Conservation (phyloP, 2,329 filamentous ascomycete genomes). For the Apiospora sp. region DNA sequence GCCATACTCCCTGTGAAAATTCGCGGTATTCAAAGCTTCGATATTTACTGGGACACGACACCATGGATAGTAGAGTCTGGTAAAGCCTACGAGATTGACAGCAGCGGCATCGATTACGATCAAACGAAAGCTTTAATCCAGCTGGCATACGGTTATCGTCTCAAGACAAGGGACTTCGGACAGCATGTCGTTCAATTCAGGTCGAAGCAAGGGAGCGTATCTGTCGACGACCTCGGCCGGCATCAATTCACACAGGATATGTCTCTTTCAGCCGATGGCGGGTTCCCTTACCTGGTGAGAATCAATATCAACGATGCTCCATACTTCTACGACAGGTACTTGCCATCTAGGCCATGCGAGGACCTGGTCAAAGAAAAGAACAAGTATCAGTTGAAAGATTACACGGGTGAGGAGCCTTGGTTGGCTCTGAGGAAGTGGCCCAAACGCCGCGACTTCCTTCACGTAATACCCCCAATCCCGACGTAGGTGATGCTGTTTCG, state of each 20-base stretch:
- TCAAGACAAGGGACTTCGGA: constrained; percentile 44
- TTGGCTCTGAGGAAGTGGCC: constrained; percentile 59
- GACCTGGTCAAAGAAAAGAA: constrained; percentile 46
- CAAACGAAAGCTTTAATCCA: constrained; percentile 56
- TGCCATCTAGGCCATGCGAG: constrained; percentile 53
- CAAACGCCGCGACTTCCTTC: constrained; percentile 67
- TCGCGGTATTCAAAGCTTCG: constrained; percentile 45
- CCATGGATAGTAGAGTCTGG: constrained; percentile 49
- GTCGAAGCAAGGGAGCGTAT: constrained; percentile 34
- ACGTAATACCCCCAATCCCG: constrained; percentile 40
- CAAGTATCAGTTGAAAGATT: constrained; percentile 43
- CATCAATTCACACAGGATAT: constrained; percentile 23
- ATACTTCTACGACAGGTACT: constrained; percentile 49
- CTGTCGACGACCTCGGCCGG: constrained; percentile 34
- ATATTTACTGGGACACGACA: constrained; percentile 49
- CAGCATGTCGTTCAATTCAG: constrained; percentile 54
- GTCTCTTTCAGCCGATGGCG: constrained; percentile 26
- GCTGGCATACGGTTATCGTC: constrained; percentile 58
- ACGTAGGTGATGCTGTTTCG: constrained; percentile 26
- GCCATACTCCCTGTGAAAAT: constrained; percentile 54
- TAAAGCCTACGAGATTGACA: constrained; percentile 28
- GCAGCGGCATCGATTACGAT: constrained; percentile 41
- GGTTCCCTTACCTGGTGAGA: constrained; percentile 49
- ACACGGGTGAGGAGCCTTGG: constrained; percentile 56
- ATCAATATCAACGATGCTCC: constrained; percentile 44